Evolutionary conservation across 139 green algal species (phyloP), one percentile per base, ranked within the genome.

Genomic region (Chlorella sp.): DNA sequence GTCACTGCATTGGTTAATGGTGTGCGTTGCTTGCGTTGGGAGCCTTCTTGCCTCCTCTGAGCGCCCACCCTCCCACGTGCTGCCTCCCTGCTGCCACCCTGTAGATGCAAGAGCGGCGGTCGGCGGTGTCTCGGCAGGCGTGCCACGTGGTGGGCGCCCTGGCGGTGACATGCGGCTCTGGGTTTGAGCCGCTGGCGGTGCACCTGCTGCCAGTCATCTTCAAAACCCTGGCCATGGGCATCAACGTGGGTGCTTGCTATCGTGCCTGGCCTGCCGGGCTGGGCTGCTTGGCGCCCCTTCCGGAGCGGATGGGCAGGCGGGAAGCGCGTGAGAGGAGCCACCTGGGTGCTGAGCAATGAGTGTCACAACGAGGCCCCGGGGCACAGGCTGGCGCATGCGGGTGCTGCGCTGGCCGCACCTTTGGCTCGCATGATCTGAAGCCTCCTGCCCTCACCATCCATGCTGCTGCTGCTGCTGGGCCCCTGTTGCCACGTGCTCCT

Each of bases 221-320:
- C 89, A 96, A 95, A 82, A 90, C 95, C 40, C 77, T 95, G 14
- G 93, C 96, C 61, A 97, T 98, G 91, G 96, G 95, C 11, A 95
- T 98, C 36, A 94, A 97, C 86, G 94, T 96, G 57, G 39, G 71
- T 66, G 75, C 36, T 34, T 5, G 48, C 7, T 5, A 16, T 5
- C 9, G 48, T 9, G 5, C 48, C 9, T 5, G 48, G 48, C 7
- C 48, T 5, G 48, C 48, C 9, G 5, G 48, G 48, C 48, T 57
- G 48, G 48, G 48, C 48, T 57, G 48, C 7, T 5, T 57, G 5
- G 48, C 9, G 48, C 48, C 48, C 9, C 48, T 57, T 57, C 9
- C 7, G 7, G 48, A 5, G 48, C 9, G 48, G 48, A 9, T 57
- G 48, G 48, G 48, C 9, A n/a, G n/a, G n/a, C 9, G 48, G 48